Evolutionary conservation across 2,329 filamentous ascomycete species (phyloP).

Genomic region (Berkeleyomyces basicola): DNA sequence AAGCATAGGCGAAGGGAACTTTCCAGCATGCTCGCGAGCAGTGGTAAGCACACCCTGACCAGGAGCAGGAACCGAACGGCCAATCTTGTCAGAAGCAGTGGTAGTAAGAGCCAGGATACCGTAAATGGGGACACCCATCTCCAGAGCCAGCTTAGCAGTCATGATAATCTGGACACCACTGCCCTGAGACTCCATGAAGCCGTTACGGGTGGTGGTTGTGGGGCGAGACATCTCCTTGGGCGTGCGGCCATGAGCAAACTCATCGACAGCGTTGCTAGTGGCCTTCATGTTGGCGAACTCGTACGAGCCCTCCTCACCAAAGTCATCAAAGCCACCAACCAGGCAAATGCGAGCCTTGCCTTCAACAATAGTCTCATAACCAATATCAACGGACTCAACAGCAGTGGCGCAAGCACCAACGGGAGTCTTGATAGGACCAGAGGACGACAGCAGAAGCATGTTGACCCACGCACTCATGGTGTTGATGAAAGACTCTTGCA

Average conservation of each 20-base stretch:
- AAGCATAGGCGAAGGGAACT: constrained; percentile 86
- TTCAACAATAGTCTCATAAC: constrained; percentile 95
- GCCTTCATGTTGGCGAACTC: constrained; percentile 99
- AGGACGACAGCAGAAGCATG: constrained; percentile 94
- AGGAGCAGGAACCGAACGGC: constrained; percentile 87
- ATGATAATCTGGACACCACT: constrained; percentile 98
- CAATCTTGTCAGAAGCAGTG: constrained; percentile 97
- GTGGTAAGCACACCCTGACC: constrained; percentile 94
- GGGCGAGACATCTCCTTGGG: constrained; percentile 96
- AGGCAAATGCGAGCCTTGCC: constrained; percentile 96
- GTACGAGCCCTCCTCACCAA: constrained; percentile 97
- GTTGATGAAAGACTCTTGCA: constrained; percentile 99
- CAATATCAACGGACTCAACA: constrained; percentile 93
- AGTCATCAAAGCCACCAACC: constrained; percentile 97
- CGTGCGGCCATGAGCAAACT: constrained; percentile 87
- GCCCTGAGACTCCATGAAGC: constrained; percentile 99
- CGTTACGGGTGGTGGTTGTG: constrained; percentile 88
- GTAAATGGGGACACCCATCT: constrained; percentile 98
- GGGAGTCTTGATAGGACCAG: constrained; percentile 94
- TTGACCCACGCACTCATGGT: constrained; percentile 99
- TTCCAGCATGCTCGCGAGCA: constrained; percentile 76
- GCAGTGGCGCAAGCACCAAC: constrained; percentile 95
- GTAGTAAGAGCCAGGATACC: constrained; percentile 85
- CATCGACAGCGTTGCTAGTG: constrained; percentile 93
- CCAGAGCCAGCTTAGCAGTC: constrained; percentile 85